phyloP scores from a whole-genome alignment of 1,139 yeast species.

The Pichia sp. region DNA sequence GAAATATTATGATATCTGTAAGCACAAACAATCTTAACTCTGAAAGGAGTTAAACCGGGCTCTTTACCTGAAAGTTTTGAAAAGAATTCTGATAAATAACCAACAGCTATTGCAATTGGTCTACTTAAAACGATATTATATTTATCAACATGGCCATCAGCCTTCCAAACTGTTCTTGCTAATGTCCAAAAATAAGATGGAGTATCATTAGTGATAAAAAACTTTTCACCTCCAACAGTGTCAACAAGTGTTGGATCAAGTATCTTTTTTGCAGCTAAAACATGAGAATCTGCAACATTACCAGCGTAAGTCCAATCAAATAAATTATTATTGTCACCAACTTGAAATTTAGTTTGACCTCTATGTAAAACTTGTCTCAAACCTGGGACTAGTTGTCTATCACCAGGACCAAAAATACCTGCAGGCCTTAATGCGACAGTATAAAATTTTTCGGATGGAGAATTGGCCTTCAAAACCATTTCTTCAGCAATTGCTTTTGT shows the following conservation, averaged over 20 bases:
- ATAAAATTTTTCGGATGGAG: slow-evolving; percentile 43
- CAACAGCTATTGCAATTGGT: slow-evolving; percentile 70
- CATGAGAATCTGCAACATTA: slow-evolving; percentile 97
- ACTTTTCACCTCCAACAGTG: slow-evolving; percentile 73
- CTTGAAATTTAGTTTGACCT: slow-evolving; percentile 87
- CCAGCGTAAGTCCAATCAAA: slow-evolving; percentile 99
- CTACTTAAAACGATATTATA: slow-evolving; percentile 63
- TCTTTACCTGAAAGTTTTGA: slow-evolving; percentile 70
- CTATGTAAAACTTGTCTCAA: slow-evolving; percentile 72
- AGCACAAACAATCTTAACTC: slow-evolving; percentile 93
- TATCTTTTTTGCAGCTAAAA: slow-evolving; percentile 77
- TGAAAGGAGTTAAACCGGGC: slow-evolving; percentile 92
- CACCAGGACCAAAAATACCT: slow-evolving; percentile 98
- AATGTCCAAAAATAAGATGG: slow-evolving; percentile 97
- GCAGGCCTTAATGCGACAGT: slow-evolving; percentile 94
- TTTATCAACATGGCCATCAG: slow-evolving; percentile 78
- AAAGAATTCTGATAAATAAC: slow-evolving; percentile 70
- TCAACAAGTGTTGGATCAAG: slow-evolving; percentile 38
- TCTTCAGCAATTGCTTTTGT: slow-evolving; percentile 92
- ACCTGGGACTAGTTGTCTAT: slow-evolving; percentile 93
- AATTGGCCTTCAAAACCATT: slow-evolving; percentile 67
- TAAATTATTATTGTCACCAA: slow-evolving; percentile 87
- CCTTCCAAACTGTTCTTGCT: slow-evolving; percentile 95
- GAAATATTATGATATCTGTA: slow-evolving; percentile 86
- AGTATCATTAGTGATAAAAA: slow-evolving; percentile 86